phyloP scores from a whole-genome alignment of 495 filamentous ascomycete genomes.

The Hypoxylon fuscum region DNA sequence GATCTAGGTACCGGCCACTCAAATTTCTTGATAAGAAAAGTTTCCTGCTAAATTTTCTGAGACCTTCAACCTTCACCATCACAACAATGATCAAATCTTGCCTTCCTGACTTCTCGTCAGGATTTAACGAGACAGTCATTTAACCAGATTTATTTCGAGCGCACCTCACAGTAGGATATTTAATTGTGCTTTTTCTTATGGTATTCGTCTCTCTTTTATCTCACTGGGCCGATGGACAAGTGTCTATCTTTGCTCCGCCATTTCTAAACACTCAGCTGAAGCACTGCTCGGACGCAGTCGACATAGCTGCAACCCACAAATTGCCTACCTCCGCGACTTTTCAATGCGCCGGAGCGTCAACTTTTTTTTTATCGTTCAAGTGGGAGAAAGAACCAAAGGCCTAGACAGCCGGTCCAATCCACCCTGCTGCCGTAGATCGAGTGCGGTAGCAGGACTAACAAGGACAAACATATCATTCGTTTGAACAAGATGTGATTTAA shows the following conservation, averaged over 20 bases:
- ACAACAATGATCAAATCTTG: not conserved
- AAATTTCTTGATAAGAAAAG: slow-evolving; percentile 35
- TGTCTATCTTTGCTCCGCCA: slow-evolving; percentile 12
- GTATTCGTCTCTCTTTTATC: not conserved
- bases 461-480: slow-evolving; percentile 59
- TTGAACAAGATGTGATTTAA: not conserved
- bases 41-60: slow-evolving; percentile 18
- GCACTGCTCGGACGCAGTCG: slow-evolving; percentile 3
- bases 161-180: too few relatives aligned
- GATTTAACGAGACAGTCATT: too few relatives aligned
- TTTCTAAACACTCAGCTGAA: slow-evolving; percentile 2
- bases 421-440: slow-evolving; percentile 62
- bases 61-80: slow-evolving; percentile 8
- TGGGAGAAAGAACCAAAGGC: slow-evolving; percentile 65
- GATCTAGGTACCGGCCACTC: slow-evolving; percentile 11
- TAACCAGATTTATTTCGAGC: not conserved
- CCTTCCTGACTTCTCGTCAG: too few relatives aligned
- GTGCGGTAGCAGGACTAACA: slow-evolving; percentile 68
- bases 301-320: slow-evolving; percentile 54
- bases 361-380: slow-evolving; percentile 65
- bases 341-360: slow-evolving; percentile 62
- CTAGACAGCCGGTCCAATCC: slow-evolving; percentile 71
- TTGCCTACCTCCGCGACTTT: slow-evolving; percentile 63
- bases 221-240: slow-evolving; percentile 11
- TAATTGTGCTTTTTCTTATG: not conserved